Base-by-base conservation (phyloP, 495 filamentous ascomycete species). In the Trichoderma gamsii region DNA sequence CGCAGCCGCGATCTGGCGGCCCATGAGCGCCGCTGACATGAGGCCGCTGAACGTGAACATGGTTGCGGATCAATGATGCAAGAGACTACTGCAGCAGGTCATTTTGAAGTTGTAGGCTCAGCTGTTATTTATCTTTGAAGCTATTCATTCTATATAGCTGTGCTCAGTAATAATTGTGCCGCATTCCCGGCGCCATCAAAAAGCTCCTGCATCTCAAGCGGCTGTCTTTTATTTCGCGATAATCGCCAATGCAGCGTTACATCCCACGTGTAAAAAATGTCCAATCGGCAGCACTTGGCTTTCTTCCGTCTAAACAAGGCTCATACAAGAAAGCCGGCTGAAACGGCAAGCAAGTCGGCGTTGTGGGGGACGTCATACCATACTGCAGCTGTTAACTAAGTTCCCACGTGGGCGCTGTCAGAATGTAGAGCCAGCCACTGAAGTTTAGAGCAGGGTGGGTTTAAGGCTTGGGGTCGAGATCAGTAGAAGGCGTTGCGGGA, bases 201-300 rank as follows among this genome's bases (percentile, higher is more conserved):
- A 56, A 23, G 43, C 11, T 56, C n/a, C 51, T 56, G 51, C 51
- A 56, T 16, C 51, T 25, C 21, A 56, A 56, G 49, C 51, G 51
- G 8, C 51, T 21, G 1, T 25, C n/a, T 25, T 21, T 23, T 56
- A 27, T 1, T 56, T n/a, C 21, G n/a, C 3, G n/a, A 56, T 25
- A 0, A n/a, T 56, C 51, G 21, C 18, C 51, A 56, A 16, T n/a
- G 51, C 16, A n/a, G 51, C 6, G 16, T 21, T 25, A n/a, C 51
- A 56, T 56, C 51, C 51, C 51, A 56, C 51, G 51, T 56, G 51
- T 23, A 56, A 23, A 8, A 5, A 25, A 25, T 23, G n/a, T n/a
- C 51, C 51, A 56, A 56, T 56, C 51, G 51, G 51, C 21, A 56
- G 21, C n/a, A 56, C 8, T 9, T 56, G 12, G 6, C 21, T 56